Conservation (phyloP, 164 flowering plant species). For the Sextonia rubra region DNA sequence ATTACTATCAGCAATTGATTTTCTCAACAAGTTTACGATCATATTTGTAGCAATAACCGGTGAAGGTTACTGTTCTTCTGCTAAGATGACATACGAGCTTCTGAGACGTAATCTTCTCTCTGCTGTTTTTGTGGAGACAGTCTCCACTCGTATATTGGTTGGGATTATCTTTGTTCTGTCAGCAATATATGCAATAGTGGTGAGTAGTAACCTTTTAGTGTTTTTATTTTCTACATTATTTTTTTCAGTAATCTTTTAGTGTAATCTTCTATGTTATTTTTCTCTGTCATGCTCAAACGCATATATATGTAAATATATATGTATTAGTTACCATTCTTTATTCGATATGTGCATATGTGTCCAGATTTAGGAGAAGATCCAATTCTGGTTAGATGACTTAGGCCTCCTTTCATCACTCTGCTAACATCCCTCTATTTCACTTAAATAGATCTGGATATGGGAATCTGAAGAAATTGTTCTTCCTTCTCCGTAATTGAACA, state of each 20-base stretch:
- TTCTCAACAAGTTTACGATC: conserved; percentile 61
- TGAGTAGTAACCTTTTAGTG: conserved; percentile 19
- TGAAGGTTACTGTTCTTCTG: conserved; percentile 51
- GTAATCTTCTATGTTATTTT: not conserved
- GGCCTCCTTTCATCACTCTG: too few relatives aligned
- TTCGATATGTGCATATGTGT: too few relatives aligned
- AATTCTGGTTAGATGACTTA: too few relatives aligned
- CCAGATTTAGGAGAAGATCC: too few relatives aligned
- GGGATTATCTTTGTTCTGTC: conserved; percentile 53
- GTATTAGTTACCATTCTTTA: too few relatives aligned
- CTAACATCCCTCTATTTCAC: too few relatives aligned
- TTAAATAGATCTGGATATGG: too few relatives aligned
- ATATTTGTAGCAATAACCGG: conserved; percentile 66
- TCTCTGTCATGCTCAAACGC: not conserved
- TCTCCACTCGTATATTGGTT: conserved; percentile 48
- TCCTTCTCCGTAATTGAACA: too few relatives aligned
- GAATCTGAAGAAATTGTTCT: too few relatives aligned
- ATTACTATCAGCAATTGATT: conserved; percentile 44
- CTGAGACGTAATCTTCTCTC: conserved; percentile 60
- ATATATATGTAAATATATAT: too few relatives aligned
- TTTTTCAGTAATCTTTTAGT: not conserved
- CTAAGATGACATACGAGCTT: conserved; percentile 64
- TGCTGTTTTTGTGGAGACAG: conserved; percentile 60
- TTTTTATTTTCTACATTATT: not conserved
- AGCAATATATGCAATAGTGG: conserved; percentile 51